Conservation (phyloP, 2,329 filamentous ascomycete species). For the Hypomyces perniciosus region DNA sequence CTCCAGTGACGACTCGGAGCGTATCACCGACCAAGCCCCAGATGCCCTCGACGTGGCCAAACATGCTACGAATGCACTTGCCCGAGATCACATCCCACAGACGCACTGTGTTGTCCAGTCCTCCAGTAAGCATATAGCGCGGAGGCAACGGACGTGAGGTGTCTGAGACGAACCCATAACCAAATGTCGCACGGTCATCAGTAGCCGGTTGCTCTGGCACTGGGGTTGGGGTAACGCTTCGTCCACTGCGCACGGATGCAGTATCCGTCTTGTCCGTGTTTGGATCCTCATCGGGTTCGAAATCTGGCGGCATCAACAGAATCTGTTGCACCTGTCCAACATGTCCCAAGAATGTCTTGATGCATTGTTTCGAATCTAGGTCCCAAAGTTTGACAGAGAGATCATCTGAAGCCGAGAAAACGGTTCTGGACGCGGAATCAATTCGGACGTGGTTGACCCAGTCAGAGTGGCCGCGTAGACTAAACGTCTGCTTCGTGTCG, state of each 20-base stretch:
- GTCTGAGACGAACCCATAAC: constrained; percentile 55
- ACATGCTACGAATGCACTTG: constrained; percentile 83
- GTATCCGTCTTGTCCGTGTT: constrained; percentile 49
- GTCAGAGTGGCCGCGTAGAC: constrained; percentile 77
- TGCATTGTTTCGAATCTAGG: constrained; percentile 73
- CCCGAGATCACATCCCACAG: constrained; percentile 86
- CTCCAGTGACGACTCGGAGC: constrained; percentile 78
- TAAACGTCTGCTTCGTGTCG: constrained; percentile 71
- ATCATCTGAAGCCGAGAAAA: constrained; percentile 92
- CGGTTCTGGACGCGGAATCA: constrained; percentile 72
- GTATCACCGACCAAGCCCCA: constrained; percentile 91
- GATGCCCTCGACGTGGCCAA: constrained; percentile 92
- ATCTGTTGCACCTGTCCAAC: constrained; percentile 95
- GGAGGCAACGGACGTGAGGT: constrained; percentile 65
- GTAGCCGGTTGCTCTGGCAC: constrained; percentile 25
- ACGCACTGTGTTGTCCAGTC: constrained; percentile 83
- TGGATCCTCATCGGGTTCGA: constrained; percentile 70
- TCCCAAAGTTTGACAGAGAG: constrained; percentile 91
- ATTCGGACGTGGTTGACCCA: constrained; percentile 97
- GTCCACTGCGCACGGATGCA: constrained; percentile 42
- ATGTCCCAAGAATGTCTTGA: constrained; percentile 76
- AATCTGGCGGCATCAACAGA: constrained; percentile 74
- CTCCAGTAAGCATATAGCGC: constrained; percentile 87
- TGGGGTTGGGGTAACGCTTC: constrained; percentile 36
- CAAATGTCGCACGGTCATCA: constrained; percentile 51